phyloP scores from a whole-genome alignment of 2,329 filamentous ascomycete species.

The Fusarium pseudoanthophilum region DNA sequence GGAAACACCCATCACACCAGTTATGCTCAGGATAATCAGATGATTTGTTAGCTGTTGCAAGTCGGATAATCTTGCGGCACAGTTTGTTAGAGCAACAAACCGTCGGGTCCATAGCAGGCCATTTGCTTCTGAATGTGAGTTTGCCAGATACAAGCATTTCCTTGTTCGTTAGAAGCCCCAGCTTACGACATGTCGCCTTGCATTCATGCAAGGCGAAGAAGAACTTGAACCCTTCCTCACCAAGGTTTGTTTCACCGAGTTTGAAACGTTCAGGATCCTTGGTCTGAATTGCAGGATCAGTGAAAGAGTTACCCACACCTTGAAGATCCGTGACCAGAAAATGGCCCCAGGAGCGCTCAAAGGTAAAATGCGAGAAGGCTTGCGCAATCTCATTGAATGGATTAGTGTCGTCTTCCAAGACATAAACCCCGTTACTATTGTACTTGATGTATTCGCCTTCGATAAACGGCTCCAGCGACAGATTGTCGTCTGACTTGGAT shows the following conservation, averaged over 20 bases:
- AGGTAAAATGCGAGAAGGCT: constrained; percentile 56
- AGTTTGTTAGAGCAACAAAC: constrained; percentile 55
- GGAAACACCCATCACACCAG: constrained; percentile 50
- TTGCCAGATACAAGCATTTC: constrained; percentile 24
- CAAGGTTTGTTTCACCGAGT: constrained; percentile 48
- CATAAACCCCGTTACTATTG: constrained; percentile 49
- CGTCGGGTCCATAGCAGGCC: constrained; percentile 45
- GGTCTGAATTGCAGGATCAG: constrained; percentile 53
- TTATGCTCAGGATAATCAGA: constrained; percentile 39
- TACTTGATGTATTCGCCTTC: constrained; percentile 53
- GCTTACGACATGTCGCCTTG: constrained; percentile 47
- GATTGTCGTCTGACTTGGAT: constrained; percentile 12
- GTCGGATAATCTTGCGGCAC: constrained; percentile 49
- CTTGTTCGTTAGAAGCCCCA: constrained; percentile 39
- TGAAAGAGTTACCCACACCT: constrained; percentile 50
- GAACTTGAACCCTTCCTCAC: constrained; percentile 51
- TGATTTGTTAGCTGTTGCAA: constrained; percentile 35
- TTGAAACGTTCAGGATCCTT: constrained; percentile 48
- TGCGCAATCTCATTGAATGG: constrained; percentile 48
- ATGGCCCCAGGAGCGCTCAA: constrained; percentile 52
- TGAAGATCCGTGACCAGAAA: constrained; percentile 53
- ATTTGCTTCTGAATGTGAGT: constrained; percentile 6
- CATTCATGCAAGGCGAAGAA: constrained; percentile 52
- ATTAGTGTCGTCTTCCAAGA: constrained; percentile 40
- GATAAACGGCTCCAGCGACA: constrained; percentile 53